A percentile compares a stretch with the other conserved stretches of the same genome.
Conservation (phyloP, 2,329 filamentous ascomycete genomes). For the Colletotrichum neosansevieriae region DNA sequence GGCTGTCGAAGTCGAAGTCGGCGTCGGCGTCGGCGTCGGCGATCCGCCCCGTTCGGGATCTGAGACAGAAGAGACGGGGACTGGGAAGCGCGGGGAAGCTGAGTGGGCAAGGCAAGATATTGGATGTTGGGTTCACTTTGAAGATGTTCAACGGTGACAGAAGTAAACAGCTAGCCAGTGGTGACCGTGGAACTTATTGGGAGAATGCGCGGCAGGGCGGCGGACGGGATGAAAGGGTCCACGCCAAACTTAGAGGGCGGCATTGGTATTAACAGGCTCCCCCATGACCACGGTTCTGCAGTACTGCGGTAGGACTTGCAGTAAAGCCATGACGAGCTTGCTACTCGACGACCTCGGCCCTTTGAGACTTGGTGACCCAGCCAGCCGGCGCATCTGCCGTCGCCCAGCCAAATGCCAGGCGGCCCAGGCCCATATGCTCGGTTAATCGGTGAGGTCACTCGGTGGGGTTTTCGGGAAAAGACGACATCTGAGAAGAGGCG, state of each 20-base stretch:
- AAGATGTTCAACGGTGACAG: too few relatives aligned
- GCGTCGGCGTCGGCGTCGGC: slow-evolving; percentile 35
- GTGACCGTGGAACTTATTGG: background rate
- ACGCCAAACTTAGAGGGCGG: slow-evolving; percentile 10
- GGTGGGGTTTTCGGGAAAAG: slow-evolving; percentile 21
- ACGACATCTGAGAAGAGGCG: too few relatives aligned
- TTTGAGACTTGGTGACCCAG: slow-evolving; percentile 5
- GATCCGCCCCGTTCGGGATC: slow-evolving; percentile 24
- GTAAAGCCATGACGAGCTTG: slow-evolving; percentile 5
- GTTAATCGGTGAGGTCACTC: slow-evolving; percentile 31
- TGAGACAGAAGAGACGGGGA: slow-evolving; percentile 14
- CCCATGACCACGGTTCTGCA: background rate
- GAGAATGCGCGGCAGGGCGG: background rate
- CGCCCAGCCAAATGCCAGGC: background rate
- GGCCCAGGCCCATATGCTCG: slow-evolving; percentile 11
- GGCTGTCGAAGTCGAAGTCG: slow-evolving; percentile 13
- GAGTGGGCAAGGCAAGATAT: background rate
- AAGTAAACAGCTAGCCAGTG: too few relatives aligned
- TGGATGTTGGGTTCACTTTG: too few relatives aligned
- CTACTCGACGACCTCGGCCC: too few relatives aligned
- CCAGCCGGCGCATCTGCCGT: slow-evolving; percentile 7
- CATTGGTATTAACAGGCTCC: background rate
- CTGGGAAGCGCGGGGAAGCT: background rate
- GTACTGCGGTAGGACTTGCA: too few relatives aligned
- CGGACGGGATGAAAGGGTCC: slow-evolving; percentile 1